Conservation (phyloP, 768 basidiomycete genomes). For the Chlorophyllum brunneum region DNA sequence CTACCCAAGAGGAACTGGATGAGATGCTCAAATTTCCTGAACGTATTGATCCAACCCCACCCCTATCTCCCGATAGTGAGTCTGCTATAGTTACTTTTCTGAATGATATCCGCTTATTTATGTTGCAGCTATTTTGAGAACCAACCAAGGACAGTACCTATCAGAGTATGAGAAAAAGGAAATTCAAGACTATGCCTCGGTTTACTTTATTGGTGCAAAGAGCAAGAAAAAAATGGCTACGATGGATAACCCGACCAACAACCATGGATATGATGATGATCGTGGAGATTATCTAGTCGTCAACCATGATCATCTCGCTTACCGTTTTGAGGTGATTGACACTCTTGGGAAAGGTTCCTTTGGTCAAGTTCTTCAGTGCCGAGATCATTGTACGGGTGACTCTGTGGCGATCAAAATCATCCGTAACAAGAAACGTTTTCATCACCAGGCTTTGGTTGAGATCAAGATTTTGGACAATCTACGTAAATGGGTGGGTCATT, state of each 20-base stretch:
- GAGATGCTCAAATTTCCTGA: slow-evolving; percentile 91
- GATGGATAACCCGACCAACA: slow-evolving; percentile 70
- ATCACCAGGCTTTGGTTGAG: slow-evolving; percentile 97
- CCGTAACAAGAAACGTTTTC: slow-evolving; percentile 98
- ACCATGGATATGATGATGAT: slow-evolving; percentile 96
- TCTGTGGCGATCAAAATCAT: slow-evolving; percentile 99
- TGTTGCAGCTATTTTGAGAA: slow-evolving; percentile 56
- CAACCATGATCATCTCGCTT: slow-evolving; percentile 88
- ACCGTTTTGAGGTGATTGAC: slow-evolving; percentile 92
- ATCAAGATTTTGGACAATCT: slow-evolving; percentile 97
- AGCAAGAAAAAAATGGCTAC: slow-evolving; percentile 84
- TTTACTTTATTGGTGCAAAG: slow-evolving; percentile 78
- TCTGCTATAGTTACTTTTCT: slow-evolving; percentile 14
- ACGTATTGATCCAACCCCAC: slow-evolving; percentile 66
- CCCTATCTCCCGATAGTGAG: slow-evolving; percentile 69
- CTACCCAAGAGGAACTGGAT: slow-evolving; percentile 84
- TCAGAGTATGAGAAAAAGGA: slow-evolving; percentile 91
- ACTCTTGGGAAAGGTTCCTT: slow-evolving; percentile 98
- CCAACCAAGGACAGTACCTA: slow-evolving; percentile 63
- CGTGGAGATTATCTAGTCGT: slow-evolving; percentile 95
- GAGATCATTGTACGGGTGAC: slow-evolving; percentile 91
- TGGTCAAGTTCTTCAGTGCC: slow-evolving; percentile 93
- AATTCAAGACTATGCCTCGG: slow-evolving; percentile 78
- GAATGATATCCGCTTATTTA: slow-evolving; percentile 13
- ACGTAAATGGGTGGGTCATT: slow-evolving; percentile 86